phyloP scores from a whole-genome alignment of 2,329 filamentous ascomycete species.

The Beauveria sp. region DNA sequence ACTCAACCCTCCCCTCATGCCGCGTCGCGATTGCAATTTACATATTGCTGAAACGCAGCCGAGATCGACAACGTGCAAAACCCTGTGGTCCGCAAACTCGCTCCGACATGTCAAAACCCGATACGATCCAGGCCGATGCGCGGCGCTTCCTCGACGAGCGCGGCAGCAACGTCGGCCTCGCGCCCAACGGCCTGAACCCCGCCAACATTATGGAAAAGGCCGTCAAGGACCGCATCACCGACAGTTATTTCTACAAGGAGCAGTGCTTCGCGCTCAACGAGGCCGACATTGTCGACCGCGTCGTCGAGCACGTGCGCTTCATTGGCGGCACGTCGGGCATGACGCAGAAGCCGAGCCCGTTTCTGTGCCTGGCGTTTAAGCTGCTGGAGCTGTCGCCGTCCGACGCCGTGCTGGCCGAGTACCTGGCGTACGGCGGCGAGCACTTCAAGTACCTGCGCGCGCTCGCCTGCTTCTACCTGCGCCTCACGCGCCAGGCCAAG shows the following conservation, averaged over 20 bases:
- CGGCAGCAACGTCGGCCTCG: constrained; percentile 66
- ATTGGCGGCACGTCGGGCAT: constrained; percentile 84
- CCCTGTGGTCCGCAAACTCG: not conserved
- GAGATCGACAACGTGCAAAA: not conserved
- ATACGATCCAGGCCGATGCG: constrained; percentile 70
- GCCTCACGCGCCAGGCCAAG: constrained; percentile 73
- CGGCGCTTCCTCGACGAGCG: constrained; percentile 81
- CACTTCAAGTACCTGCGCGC: constrained; percentile 83
- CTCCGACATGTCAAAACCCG: constrained; percentile 28
- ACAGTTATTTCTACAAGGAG: constrained; percentile 97
- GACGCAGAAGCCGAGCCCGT: constrained; percentile 80
- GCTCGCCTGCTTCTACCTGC: constrained; percentile 86
- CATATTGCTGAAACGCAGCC: not conserved
- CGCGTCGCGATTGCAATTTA: not conserved
- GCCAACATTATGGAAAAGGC: constrained; percentile 95
- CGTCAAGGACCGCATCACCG: constrained; percentile 89
- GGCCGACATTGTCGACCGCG: constrained; percentile 76
- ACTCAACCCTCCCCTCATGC: constrained; percentile 10
- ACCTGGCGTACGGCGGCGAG: constrained; percentile 67
- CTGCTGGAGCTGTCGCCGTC: constrained; percentile 79
- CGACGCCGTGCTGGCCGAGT: constrained; percentile 71
- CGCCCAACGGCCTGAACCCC: constrained; percentile 84
- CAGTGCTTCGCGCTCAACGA: constrained; percentile 95
- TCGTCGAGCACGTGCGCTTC: constrained; percentile 71
- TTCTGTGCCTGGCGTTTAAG: constrained; percentile 92